These are phyloP conservation scores for Trifolium subterraneum DNA, from an alignment of 306 rosid species.

Conservation along the genomic window DNA sequence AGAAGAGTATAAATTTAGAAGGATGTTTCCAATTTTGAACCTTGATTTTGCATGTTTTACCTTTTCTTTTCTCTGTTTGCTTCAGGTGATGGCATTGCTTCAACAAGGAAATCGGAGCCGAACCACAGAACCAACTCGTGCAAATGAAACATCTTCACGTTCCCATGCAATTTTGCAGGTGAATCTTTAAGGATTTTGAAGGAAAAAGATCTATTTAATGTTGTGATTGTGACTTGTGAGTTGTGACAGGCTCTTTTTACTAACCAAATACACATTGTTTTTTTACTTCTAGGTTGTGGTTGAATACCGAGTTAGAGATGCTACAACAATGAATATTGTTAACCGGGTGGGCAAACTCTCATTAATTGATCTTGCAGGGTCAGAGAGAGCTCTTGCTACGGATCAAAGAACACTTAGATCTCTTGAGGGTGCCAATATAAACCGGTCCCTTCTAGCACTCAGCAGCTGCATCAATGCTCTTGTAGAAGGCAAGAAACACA, in stretches of 20 bases:
- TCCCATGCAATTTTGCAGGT: slow-evolving; percentile 99
- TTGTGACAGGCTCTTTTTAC: slow-evolving; percentile 28
- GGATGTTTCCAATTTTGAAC: slow-evolving; percentile 24
- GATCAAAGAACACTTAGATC: slow-evolving; percentile 94
- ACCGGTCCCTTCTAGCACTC: slow-evolving; percentile 90
- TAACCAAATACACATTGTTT: slow-evolving; percentile 32
- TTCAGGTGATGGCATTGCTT: slow-evolving; percentile 94
- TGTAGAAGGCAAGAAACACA: slow-evolving; percentile 96
- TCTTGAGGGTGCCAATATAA: slow-evolving; percentile 95
- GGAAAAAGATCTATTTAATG: neutral
- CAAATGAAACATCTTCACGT: slow-evolving; percentile 92
- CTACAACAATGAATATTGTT: slow-evolving; percentile 66
- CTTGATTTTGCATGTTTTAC: slow-evolving; percentile 4
- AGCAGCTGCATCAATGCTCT: slow-evolving; percentile 98
- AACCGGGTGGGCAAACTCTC: slow-evolving; percentile 92
- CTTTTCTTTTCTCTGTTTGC: slow-evolving; percentile 36
- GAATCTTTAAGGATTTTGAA: neutral
- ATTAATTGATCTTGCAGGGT: slow-evolving; percentile 94
- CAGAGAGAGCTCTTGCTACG: slow-evolving; percentile 97
- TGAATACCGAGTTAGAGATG: slow-evolving; percentile 83
- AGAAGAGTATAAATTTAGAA: neutral
- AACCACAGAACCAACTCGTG: slow-evolving; percentile 97
- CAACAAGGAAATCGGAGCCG: slow-evolving; percentile 93
- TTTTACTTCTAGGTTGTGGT: slow-evolving; percentile 68
- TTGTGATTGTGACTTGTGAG: slow-evolving; percentile 23